Conservation (phyloP, 345 rosid species). For the Salix koriyanagi region DNA sequence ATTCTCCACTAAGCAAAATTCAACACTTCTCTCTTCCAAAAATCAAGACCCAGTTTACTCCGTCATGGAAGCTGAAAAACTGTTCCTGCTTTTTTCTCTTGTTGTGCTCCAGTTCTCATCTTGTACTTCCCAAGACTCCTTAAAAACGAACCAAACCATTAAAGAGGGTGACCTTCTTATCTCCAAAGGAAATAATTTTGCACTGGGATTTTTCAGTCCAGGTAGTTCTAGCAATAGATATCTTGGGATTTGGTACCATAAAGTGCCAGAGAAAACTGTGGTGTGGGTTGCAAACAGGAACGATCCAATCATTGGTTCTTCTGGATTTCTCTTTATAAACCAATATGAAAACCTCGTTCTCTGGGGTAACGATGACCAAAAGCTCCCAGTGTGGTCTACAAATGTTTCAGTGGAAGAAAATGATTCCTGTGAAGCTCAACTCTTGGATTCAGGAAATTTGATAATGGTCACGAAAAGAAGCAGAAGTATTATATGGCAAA, state of each 20-base stretch:
- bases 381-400: conserved; percentile 2
- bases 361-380: not conserved
- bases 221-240: not conserved
- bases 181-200: not conserved
- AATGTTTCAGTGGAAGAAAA: not conserved
- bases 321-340: not conserved
- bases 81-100: not conserved
- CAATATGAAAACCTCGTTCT: not conserved
- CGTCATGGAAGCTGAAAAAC: not conserved
- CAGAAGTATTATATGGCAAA: not conserved
- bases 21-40: no score
- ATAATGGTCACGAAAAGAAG: not conserved
- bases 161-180: no score
- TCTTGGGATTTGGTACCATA: not conserved
- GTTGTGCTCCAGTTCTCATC: not conserved
- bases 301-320: conserved; percentile 4
- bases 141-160: not conserved
- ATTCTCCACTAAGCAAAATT: no score
- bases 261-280: not conserved
- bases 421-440: not conserved
- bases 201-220: conserved; percentile 3
- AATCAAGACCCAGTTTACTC: no score
- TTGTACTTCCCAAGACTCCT: not conserved
- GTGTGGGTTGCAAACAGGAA: conserved; percentile 15
- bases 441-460: conserved; percentile 11